These are phyloP conservation scores for Geotrichum bryndzae DNA, from an alignment of 1,139 yeast species.

Conservation along the genomic window DNA sequence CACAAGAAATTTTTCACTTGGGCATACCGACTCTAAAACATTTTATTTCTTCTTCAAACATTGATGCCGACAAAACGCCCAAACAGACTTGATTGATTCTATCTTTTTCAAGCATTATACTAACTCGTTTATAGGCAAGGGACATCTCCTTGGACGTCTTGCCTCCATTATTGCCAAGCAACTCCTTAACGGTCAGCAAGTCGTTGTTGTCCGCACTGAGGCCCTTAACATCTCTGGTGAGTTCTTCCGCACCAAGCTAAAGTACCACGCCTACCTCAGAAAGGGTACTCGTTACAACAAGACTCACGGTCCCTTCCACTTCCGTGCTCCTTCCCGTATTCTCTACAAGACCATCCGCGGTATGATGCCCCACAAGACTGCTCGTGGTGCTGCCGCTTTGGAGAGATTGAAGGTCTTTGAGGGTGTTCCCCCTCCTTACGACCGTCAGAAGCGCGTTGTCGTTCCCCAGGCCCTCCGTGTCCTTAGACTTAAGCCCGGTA, in stretches of 20 bases:
- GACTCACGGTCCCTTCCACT: conserved; percentile 99
- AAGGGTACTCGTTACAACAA: conserved; percentile 98
- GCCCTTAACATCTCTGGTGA: conserved; percentile 98
- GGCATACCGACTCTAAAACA: not conserved
- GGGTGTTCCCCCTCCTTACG: conserved; percentile 99
- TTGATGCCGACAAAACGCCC: not conserved
- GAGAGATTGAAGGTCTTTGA: conserved; percentile 99
- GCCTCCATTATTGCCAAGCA: conserved; percentile 99
- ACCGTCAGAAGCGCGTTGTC: conserved; percentile 99
- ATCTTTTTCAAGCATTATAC: not conserved
- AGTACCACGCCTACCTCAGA: conserved; percentile 99
- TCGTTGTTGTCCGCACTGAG: conserved; percentile 97
- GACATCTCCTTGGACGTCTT: conserved; percentile 99
- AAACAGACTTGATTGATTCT: too few species aligned
- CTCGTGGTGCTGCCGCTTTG: conserved; percentile 99
- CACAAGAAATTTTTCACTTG: not conserved
- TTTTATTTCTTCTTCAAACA: not conserved
- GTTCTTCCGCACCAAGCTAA: conserved; percentile 98
- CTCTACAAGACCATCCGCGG: conserved; percentile 99
- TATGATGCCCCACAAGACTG: conserved; percentile 99
- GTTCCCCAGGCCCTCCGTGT: conserved; percentile 99
- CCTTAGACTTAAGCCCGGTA: conserved; percentile 98
- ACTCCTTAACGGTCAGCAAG: conserved; percentile 95
- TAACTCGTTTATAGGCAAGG: conserved; percentile 58
- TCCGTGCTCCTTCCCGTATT: conserved; percentile 99